phyloP scores from a whole-genome alignment of 164 flowering plant genomes.

The Malania oleifera region DNA sequence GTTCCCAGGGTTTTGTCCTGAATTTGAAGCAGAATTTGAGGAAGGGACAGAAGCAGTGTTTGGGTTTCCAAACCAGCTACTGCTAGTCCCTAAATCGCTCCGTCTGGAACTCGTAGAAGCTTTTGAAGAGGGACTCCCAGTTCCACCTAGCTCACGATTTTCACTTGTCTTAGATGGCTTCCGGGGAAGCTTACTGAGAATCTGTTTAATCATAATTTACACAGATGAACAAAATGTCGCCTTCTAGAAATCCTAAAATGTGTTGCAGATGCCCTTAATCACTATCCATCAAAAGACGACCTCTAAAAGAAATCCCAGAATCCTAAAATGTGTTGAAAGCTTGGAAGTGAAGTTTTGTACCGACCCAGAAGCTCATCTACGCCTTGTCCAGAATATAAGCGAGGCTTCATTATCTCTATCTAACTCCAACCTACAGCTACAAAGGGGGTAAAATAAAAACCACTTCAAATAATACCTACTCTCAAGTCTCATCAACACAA shows the following conservation, averaged over 20 bases:
- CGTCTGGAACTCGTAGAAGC: constrained; percentile 18
- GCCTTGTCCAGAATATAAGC: neutral
- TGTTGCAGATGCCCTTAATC: neutral
- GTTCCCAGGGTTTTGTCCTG: constrained; percentile 7
- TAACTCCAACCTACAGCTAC: neutral
- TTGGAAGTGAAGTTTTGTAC: neutral
- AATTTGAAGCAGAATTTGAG: constrained; percentile 10
- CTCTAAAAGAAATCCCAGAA: neutral
- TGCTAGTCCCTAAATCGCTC: constrained; percentile 14
- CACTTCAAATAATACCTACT: no score
- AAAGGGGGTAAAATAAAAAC: neutral
- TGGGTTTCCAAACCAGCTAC: constrained; percentile 13
- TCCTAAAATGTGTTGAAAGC: neutral
- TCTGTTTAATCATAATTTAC: constrained; percentile 27
- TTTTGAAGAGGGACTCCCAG: constrained; percentile 3
- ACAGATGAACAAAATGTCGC: constrained; percentile 2
- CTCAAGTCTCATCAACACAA: neutral
- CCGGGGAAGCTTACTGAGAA: constrained; percentile 30
- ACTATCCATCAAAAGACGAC: constrained; percentile 3
- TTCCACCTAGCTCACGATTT: constrained; percentile 21
- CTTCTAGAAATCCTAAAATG: neutral
- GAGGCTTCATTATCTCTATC: neutral
- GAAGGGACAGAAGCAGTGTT: constrained; percentile 5
- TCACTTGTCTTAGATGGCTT: constrained; percentile 23
- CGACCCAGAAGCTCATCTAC: neutral